These are phyloP conservation scores for Pilaira anomala DNA, from an alignment of 192 early-diverging fungal species.

Conservation along the genomic window DNA sequence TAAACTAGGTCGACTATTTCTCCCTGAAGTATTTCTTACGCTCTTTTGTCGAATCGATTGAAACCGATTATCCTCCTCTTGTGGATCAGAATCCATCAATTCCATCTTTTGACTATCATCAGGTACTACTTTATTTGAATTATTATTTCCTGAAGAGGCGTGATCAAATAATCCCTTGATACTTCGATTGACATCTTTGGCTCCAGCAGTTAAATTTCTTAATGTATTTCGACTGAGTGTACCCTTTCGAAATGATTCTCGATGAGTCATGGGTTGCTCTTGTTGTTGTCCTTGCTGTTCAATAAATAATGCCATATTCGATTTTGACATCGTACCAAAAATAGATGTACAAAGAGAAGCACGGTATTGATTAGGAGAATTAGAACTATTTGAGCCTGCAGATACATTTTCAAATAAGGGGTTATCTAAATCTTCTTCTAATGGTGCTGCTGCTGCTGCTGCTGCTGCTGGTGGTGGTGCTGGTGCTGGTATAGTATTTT, in stretches of 20 bases:
- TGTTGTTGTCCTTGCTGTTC: too few relatives aligned
- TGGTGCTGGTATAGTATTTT: neutral
- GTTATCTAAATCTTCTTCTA: too few relatives aligned
- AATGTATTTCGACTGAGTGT: constrained; percentile 13
- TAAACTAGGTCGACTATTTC: neutral
- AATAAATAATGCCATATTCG: neutral
- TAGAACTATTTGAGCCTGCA: neutral
- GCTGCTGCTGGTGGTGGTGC: neutral
- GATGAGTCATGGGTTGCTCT: neutral
- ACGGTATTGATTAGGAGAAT: neutral
- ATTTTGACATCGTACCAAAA: neutral
- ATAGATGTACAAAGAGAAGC: constrained; percentile 6
- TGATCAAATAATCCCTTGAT: constrained; percentile 9
- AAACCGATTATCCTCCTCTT: neutral
- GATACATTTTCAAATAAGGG: neutral
- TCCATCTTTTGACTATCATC: constrained; percentile 24
- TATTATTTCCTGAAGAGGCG: neutral
- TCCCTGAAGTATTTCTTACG: neutral
- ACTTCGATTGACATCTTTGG: constrained; percentile 1
- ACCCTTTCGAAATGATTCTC: constrained; percentile 1
- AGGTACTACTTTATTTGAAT: constrained; percentile 2
- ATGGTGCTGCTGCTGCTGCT: neutral
- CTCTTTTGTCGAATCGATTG: neutral
- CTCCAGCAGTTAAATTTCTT: neutral
- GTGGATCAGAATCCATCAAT: constrained; percentile 3